Percentiles rank a stretch among this genome's conserved stretches.
Evolutionary conservation across 257 asterid genomes (phyloP).

Genomic region (Solanum pinnatisectum): DNA sequence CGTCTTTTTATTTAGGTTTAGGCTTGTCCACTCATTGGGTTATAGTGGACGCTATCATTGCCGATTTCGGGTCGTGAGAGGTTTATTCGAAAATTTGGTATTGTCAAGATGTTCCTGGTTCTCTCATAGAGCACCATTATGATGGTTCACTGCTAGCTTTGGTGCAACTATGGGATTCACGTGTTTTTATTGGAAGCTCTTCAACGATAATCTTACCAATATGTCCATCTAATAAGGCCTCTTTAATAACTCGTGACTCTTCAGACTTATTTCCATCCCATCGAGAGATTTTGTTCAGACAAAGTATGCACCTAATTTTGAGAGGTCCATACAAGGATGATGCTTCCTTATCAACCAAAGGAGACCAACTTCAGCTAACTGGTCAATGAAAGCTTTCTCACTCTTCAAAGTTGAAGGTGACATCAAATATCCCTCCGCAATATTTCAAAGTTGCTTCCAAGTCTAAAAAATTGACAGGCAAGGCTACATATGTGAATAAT

Average conservation of each 20-base stretch:
- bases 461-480: neutral
- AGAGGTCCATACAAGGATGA: neutral
- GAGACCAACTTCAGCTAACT: neutral
- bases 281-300: neutral
- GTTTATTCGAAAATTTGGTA: neutral
- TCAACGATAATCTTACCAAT: neutral
- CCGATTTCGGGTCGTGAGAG: no score
- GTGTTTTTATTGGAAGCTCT: neutral
- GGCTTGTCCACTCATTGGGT: no score
- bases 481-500: neutral
- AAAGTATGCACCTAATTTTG: neutral
- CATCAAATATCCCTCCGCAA: fast-evolving
- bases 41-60: no score
- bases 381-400: neutral
- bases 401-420: neutral
- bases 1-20: no score
- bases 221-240: no score
- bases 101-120: neutral
- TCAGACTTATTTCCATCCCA: neutral
- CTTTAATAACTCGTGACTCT: neutral
- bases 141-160: neutral
- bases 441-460: neutral
- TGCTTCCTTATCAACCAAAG: neutral
- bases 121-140: neutral
- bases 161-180: neutral